Evolutionary conservation across 306 rosid genomes (phyloP).

Genomic region (Dalbergia oliveri): DNA sequence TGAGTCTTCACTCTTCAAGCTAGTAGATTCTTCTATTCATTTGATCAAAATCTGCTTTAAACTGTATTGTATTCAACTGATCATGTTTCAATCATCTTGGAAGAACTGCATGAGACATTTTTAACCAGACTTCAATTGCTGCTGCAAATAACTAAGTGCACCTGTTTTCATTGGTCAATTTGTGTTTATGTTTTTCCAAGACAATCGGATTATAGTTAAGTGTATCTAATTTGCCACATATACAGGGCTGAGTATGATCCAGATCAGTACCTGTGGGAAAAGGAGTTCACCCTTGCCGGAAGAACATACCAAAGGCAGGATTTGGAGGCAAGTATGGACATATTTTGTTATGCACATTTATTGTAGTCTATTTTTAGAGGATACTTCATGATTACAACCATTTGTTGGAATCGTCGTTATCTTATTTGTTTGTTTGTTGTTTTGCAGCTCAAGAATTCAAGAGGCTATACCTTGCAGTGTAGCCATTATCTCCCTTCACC

Average conservation of each 20-base stretch:
- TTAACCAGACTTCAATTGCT: conserved; percentile 16
- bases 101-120: conserved; percentile 8
- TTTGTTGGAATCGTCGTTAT: conserved; percentile 46
- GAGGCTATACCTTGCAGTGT: conserved; percentile 84
- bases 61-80: conserved; percentile 15
- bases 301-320: conserved; percentile 87
- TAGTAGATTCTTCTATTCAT: conserved; percentile 38
- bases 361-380: conserved; percentile 30
- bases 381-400: conserved; percentile 33
- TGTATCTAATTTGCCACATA: conserved; percentile 43
- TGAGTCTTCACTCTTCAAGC: conserved; percentile 29
- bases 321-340: conserved; percentile 97
- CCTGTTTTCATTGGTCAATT: conserved; percentile 24
- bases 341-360: conserved; percentile 38
- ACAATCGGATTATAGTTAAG: conserved; percentile 24
- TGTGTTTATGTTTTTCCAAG: conserved; percentile 26
- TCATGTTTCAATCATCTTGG: conserved; percentile 23
- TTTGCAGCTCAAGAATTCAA: conserved; percentile 87
- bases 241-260: conserved; percentile 96
- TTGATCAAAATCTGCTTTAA: background rate
- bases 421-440: conserved; percentile 29
- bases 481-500: conserved; percentile 92
- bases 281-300: conserved; percentile 84
- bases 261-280: conserved; percentile 95
- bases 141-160: conserved; percentile 13